Conservation (phyloP, 2,329 filamentous ascomycete genomes). For the Ophiocordyceps australis region DNA sequence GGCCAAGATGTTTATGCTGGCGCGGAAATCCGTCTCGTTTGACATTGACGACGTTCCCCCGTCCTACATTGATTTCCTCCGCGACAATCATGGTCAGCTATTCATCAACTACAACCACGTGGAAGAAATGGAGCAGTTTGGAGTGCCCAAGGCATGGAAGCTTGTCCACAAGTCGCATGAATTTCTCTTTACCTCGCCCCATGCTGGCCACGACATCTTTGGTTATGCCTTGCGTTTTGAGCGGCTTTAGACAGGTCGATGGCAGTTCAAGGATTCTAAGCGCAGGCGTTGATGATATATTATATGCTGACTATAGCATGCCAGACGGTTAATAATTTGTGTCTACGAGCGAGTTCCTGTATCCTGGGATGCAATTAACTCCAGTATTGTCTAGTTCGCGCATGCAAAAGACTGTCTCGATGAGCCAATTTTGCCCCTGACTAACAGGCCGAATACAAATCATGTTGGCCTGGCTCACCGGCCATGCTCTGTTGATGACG, state of each 20-base stretch:
- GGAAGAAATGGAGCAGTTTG: not conserved
- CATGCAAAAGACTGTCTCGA: no score
- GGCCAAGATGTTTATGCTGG: not conserved
- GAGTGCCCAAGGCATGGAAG: not conserved
- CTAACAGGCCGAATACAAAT: no score
- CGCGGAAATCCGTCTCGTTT: not conserved
- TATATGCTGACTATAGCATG: no score
- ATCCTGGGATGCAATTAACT: no score
- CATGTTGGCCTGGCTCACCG: no score
- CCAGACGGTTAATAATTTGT: no score
- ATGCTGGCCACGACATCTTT: not conserved
- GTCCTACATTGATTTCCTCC: not conserved
- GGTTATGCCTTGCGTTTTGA: not conserved
- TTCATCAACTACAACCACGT: not conserved
- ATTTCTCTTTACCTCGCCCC: not conserved
- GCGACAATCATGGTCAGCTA: not conserved
- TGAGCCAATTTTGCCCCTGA: no score
- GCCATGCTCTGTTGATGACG: no score
- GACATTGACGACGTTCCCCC: not conserved
- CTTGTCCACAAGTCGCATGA: not conserved
- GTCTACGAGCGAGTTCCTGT: no score
- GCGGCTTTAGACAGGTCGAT: not conserved
- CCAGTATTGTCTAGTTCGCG: no score
- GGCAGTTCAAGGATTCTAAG: no score
- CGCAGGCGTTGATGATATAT: no score